These are phyloP conservation scores for Podochytrium sp. DNA, from an alignment of 192 early-diverging fungal species.

Conservation along the genomic window DNA sequence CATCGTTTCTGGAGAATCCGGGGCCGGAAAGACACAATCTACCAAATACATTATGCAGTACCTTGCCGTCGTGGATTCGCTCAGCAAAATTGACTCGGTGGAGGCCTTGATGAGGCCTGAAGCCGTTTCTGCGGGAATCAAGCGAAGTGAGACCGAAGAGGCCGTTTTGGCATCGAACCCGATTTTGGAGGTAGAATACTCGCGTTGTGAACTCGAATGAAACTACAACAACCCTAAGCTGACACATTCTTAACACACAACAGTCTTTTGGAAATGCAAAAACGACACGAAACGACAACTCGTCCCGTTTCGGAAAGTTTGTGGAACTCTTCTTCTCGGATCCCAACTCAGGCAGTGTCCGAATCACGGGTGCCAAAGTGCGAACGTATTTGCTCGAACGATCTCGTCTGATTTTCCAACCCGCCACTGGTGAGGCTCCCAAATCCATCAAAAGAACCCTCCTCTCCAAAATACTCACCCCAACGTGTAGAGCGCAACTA, in stretches of 20 bases:
- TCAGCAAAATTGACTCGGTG: slow-evolving; percentile 31
- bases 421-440: slow-evolving; percentile 43
- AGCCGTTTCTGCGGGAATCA: background rate
- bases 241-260: background rate
- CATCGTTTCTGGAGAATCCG: slow-evolving; percentile 91
- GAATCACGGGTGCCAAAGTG: slow-evolving; percentile 84
- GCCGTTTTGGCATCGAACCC: slow-evolving; percentile 79
- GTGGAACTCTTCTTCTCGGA: slow-evolving; percentile 61
- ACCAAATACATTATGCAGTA: slow-evolving; percentile 94
- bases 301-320: slow-evolving; percentile 93
- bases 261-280: slow-evolving; percentile 91
- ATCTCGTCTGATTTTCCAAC: slow-evolving; percentile 88
- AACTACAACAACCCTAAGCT: background rate
- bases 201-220: background rate
- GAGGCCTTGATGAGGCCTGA: slow-evolving; percentile 32
- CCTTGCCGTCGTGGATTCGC: slow-evolving; percentile 54
- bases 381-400: slow-evolving; percentile 90
- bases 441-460: background rate
- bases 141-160: slow-evolving; percentile 38
- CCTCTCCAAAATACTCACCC: background rate
- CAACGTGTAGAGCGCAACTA: slow-evolving; percentile 80
- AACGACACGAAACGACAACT: slow-evolving; percentile 94
- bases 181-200: slow-evolving; percentile 72
- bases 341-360: slow-evolving; percentile 45
- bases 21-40: slow-evolving; percentile 90